phyloP scores from a whole-genome alignment of 495 filamentous ascomycete species.

The Amniculicola lignicola region DNA sequence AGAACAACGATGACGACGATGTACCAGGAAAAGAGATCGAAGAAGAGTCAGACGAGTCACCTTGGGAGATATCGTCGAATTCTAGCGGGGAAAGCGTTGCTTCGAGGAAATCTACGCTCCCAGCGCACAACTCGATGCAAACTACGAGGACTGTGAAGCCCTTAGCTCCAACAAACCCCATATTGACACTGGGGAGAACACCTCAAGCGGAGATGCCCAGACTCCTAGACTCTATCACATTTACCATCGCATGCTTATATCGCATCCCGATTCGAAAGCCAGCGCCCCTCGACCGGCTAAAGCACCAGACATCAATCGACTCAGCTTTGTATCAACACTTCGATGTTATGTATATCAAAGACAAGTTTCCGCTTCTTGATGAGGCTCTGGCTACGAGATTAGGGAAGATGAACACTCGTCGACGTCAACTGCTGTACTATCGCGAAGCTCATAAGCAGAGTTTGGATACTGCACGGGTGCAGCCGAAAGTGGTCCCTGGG shows the following conservation, averaged over 20 bases:
- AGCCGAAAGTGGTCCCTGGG: not conserved
- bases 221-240: slow-evolving; percentile 11
- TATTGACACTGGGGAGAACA: not conserved
- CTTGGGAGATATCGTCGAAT: slow-evolving; percentile 18
- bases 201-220: slow-evolving; percentile 1
- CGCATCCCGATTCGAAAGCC: slow-evolving; percentile 15
- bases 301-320: not conserved
- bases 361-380: slow-evolving; percentile 14
- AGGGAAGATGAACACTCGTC: slow-evolving; percentile 12
- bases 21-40: not conserved
- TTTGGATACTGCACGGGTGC: not conserved
- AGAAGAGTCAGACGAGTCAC: slow-evolving; percentile 10
- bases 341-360: slow-evolving; percentile 15
- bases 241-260: slow-evolving; percentile 11
- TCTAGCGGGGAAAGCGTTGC: slow-evolving; percentile 1
- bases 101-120: not conserved
- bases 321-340: slow-evolving; percentile 11
- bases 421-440: slow-evolving; percentile 10
- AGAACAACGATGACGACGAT: too few species aligned
- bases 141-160: too few species aligned
- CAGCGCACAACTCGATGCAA: too few species aligned
- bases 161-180: not conserved
- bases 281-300: slow-evolving; percentile 18
- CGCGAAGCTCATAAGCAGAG: slow-evolving; percentile 1
- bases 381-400: slow-evolving; percentile 3